Base-by-base conservation (phyloP, 192 early-diverging fungal species). In the Pilobolus umbonatus region DNA sequence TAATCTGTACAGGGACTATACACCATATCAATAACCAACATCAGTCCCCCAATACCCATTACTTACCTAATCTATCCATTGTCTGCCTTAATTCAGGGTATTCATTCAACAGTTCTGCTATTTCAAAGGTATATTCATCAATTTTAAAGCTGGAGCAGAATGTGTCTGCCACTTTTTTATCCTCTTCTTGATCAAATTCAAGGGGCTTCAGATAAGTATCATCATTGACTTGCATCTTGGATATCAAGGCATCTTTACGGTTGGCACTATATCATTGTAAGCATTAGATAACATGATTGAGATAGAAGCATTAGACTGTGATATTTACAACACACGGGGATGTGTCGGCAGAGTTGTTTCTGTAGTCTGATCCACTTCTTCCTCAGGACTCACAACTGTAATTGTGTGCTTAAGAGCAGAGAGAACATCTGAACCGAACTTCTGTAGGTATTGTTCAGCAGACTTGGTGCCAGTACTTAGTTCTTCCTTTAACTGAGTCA, bases 391-490 rank as follows among this genome's bases (percentile, higher is more conserved):
- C 0, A 72, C 57, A 29, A 80, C 67, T 35, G 68, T 72, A 0
- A 80, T 68, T 12, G 75, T 70, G 42, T 46, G 69, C 26, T 72
- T 72, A 8, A 80, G 36, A 36, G 68, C 72, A 19, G 69, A 57
- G 32, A 69, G 58, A 38, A 77, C 71, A 24, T 73, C 74, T 1
- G 60, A 53, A 5, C 78, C 78, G 57, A 76, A 73, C 25, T 72
- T 71, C 29, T 75, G 71, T 32, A 80, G 57, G 31, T 80, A 80
- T 51, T 77, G 75, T 50, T 80, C 78, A 32, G 78, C 78, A 35
- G 77, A 59, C 22, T 64, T 25, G 11, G 75, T 74, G 25, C 76
- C 76, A n/a, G 57, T 61, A 14, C 24, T 50, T 11, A 67, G 26
- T 35, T 62, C 70, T 24, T 67, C 60, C 49, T 36, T 45, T 19